Evolutionary conservation across 495 filamentous ascomycete species (phyloP).

Genomic region (Penicillium tannophilum): DNA sequence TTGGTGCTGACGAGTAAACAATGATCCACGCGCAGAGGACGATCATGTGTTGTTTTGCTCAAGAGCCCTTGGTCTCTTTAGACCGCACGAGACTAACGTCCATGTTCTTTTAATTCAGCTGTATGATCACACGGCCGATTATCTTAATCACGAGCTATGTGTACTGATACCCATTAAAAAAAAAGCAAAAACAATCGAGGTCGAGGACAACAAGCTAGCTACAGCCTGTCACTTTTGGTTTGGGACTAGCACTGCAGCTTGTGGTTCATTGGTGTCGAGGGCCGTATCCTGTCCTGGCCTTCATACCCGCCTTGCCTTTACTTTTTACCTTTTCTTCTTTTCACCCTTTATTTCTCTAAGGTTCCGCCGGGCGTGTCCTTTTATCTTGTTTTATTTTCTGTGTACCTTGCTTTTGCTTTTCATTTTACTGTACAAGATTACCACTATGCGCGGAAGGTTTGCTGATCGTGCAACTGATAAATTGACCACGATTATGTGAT

Average conservation of each 20-base stretch:
- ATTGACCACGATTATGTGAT: conserved; percentile 1
- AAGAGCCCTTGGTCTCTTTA: background rate
- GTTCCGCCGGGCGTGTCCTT: conserved; percentile 6
- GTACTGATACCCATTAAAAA: conserved; percentile 31
- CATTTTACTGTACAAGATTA: conserved; percentile 16
- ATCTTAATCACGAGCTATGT: conserved; percentile 27
- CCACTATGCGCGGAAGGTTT: conserved; percentile 4
- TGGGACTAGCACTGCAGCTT: background rate
- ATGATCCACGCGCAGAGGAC: background rate
- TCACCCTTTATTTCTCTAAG: conserved; percentile 8
- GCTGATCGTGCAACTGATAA: conserved; percentile 1
- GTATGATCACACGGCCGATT: conserved; percentile 31
- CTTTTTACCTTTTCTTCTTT: conserved; percentile 7
- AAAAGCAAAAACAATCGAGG: conserved; percentile 11
- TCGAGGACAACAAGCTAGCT: conserved; percentile 1
- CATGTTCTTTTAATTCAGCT: conserved; percentile 25
- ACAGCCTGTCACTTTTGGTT: background rate
- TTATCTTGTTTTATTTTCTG: conserved; percentile 11
- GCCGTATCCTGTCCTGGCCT: background rate
- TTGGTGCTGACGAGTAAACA: conserved; percentile 22
- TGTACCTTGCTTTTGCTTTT: conserved; percentile 8
- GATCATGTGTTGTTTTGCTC: background rate
- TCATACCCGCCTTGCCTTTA: conserved; percentile 8
- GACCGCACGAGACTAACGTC: conserved; percentile 11
- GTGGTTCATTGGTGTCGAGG: background rate